Conservation (phyloP, 2,329 filamentous ascomycete genomes). For the Tricladium varicosporioides region DNA sequence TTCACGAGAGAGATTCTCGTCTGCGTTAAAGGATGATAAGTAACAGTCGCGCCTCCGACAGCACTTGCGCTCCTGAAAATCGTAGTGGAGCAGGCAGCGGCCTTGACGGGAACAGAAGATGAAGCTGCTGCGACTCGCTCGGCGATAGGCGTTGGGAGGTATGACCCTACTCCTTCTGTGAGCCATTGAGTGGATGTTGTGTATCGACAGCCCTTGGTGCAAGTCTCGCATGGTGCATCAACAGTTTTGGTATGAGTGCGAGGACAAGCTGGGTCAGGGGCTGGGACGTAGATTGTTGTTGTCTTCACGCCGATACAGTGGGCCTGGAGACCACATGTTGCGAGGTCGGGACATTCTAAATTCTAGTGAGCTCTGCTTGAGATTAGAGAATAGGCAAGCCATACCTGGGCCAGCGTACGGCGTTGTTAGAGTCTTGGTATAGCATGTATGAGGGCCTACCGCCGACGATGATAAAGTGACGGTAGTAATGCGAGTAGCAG, state of each 20-base stretch:
- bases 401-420: conserved; percentile 1
- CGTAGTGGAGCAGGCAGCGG: conserved; percentile 6
- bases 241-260: conserved; percentile 33
- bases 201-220: conserved; percentile 29
- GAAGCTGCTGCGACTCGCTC: not conserved
- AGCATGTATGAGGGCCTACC: conserved; percentile 25
- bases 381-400: not conserved
- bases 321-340: conserved; percentile 6
- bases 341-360: conserved; percentile 9
- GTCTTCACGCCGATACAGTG: conserved; percentile 19
- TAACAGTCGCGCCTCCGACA: conserved; percentile 10
- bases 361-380: not conserved
- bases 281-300: conserved; percentile 39
- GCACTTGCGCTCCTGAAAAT: not conserved
- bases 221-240: conserved; percentile 27
- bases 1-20: conserved; percentile 9
- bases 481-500: conserved; percentile 16
- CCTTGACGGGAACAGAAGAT: not conserved
- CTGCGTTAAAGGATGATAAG: conserved; percentile 10
- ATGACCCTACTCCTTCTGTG: not conserved
- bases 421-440: conserved; percentile 27
- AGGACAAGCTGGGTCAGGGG: conserved; percentile 39
- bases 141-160: not conserved
- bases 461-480: conserved; percentile 13
- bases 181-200: conserved; percentile 6